A percentile compares a stretch with the other conserved stretches of the same genome.
These are phyloP conservation scores for Nasturtium officinale DNA, from an alignment of 345 rosid genomes.

Conservation along the genomic window DNA sequence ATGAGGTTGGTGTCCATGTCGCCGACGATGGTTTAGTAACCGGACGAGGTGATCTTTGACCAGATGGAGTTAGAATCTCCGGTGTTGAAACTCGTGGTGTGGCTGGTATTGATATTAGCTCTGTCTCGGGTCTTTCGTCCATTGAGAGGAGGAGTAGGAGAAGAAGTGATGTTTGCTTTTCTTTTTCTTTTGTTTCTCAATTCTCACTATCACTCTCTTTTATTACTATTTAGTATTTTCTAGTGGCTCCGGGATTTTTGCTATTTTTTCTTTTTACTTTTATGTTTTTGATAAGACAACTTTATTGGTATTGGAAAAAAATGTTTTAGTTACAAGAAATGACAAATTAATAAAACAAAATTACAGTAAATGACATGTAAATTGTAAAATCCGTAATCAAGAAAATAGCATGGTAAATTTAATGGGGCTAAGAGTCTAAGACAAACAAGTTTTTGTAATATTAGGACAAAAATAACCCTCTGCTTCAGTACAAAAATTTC, in stretches of 20 bases:
- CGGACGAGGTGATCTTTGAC: slow-evolving; percentile 94
- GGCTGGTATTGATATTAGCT: slow-evolving; percentile 94
- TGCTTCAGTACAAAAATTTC: not conserved
- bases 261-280: not conserved
- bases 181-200: not conserved
- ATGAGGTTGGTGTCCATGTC: slow-evolving; percentile 96
- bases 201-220: slow-evolving; percentile 10
- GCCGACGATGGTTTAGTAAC: slow-evolving; percentile 64
- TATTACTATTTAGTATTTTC: not conserved
- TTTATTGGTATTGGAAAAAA: slow-evolving; percentile 15
- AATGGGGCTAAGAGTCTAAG: not conserved
- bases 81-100: slow-evolving; percentile 95
- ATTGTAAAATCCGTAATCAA: not conserved
- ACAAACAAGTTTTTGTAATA: not conserved
- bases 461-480: not conserved
- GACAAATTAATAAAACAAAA: not conserved
- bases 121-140: slow-evolving; percentile 99
- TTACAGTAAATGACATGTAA: not conserved
- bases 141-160: slow-evolving; percentile 15
- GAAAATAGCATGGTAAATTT: not conserved
- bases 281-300: not conserved
- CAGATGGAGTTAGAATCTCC: slow-evolving; percentile 90
- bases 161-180: not conserved
- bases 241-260: not conserved
- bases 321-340: not conserved